phyloP scores from a whole-genome alignment of 2,329 filamentous ascomycete species.

The Apiospora saccharicola region DNA sequence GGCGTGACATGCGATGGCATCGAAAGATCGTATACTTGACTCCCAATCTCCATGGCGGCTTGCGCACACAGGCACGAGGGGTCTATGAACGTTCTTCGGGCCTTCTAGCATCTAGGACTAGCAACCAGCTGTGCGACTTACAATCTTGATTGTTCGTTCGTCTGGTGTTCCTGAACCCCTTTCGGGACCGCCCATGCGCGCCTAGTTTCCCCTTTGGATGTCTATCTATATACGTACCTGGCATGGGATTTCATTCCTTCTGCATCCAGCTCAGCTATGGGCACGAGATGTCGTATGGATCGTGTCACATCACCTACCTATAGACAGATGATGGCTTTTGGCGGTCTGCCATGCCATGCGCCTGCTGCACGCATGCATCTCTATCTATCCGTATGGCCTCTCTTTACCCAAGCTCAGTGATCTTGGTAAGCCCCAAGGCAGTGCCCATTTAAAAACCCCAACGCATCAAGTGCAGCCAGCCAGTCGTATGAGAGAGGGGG shows the following conservation, averaged over 20 bases:
- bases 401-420: constrained; percentile 17
- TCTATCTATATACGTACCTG: constrained; percentile 21
- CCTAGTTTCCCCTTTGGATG: background rate
- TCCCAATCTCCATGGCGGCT: background rate
- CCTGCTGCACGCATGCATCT: background rate
- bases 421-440: constrained; percentile 1
- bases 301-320: background rate
- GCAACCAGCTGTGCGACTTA: constrained; percentile 3
- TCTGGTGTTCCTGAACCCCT: constrained; percentile 12
- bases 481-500: constrained; percentile 14
- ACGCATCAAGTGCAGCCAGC: background rate
- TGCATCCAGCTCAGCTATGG: constrained; percentile 6
- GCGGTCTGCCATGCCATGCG: constrained; percentile 3
- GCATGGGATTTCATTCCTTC: constrained; percentile 11
- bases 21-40: background rate
- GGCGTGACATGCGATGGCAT: constrained; percentile 6
- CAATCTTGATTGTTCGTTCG: background rate
- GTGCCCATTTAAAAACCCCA: background rate
- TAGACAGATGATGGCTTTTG: background rate
- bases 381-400: background rate
- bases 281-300: constrained; percentile 4
- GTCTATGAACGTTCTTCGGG: background rate
- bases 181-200: constrained; percentile 3
- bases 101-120: constrained; percentile 2
- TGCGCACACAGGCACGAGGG: background rate